Conservation (phyloP, 148 eudicot species). For the Polygonum aviculare region DNA sequence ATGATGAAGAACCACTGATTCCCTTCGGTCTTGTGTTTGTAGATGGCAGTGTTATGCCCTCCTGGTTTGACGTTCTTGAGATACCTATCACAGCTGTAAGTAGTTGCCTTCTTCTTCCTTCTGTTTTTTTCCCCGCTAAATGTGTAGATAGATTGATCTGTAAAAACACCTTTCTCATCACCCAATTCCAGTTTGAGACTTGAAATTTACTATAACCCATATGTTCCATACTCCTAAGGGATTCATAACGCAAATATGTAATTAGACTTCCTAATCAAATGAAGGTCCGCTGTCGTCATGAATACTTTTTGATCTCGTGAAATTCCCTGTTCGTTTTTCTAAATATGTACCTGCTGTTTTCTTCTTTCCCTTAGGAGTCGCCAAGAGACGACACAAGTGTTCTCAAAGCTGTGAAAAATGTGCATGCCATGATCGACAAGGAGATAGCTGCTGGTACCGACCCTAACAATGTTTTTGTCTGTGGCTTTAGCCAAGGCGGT, state of each 20-base stretch:
- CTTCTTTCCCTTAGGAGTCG: conserved; percentile 43
- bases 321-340: not conserved
- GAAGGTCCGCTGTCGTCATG: too few relatives aligned
- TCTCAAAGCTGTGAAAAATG: conserved; percentile 68
- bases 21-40: conserved; percentile 16
- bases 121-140: not conserved
- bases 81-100: conserved; percentile 83
- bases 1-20: not conserved
- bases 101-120: conserved; percentile 29
- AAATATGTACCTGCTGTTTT: not conserved
- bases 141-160: not conserved
- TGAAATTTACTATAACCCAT: not conserved
- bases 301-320: too few relatives aligned
- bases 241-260: not conserved
- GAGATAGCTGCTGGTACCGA: conserved; percentile 70
- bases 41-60: conserved; percentile 88
- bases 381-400: conserved; percentile 65
- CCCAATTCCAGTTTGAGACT: not conserved
- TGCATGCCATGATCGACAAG: conserved; percentile 81
- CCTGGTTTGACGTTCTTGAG: conserved; percentile 89
- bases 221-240: not conserved
- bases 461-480: conserved; percentile 79
- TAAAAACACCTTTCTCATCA: not conserved
- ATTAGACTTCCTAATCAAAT: not conserved
- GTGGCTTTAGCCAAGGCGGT: conserved; percentile 99